Evolutionary conservation across 2,329 filamentous ascomycete species (phyloP), one percentile per base, ranked within the genome.

Genomic region (Graphilbum fragrans): DNA sequence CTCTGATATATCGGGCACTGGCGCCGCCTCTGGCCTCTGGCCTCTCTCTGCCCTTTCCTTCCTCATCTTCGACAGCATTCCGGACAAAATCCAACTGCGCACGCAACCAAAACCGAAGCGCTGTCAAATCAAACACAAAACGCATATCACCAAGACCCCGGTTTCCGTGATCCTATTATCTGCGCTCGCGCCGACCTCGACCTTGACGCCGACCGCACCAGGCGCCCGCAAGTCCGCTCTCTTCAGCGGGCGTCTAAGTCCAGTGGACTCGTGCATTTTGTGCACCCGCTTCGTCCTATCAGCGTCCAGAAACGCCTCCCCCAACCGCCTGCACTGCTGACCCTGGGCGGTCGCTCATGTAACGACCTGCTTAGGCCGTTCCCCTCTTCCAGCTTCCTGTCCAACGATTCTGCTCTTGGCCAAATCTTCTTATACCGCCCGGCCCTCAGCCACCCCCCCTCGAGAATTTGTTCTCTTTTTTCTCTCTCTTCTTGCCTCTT

Each of bases 191-290:
- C 46, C 38, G 38, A 23, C 29, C 39, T 38, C 40, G 38, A 45
- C 39, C 43, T 36, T 10, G 41, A 41, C 48, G 48, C 45, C 48
- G 38, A 45, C 32, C 33, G 38, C 34, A 19, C 18, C 33, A 44
- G 54, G 59, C 56, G 52, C 54, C 59, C 60, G 58, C 53, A 52
- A 53, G 54, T 53, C 49, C 54, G 49, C 42, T 16, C 17, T 29
- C 8, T 43, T 33, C 39, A 37, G 46, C 51, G 58, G 61, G 66
- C 66, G 66, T 65, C 60, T 69, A 69, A 63, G 61, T 58, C 52
- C 53, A 59, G 55, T 62, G 57, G 59, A 54, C 55, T 53, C 55
- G 53, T 57, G 52, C 55, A 63, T 61, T 60, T 61, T 58, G 41
- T 54, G 52, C 50, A 50, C 50, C 45, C 41, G 46, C 17, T 29